phyloP scores from a whole-genome alignment of 208 protist genomes.

The Leishmania guyanensis region DNA sequence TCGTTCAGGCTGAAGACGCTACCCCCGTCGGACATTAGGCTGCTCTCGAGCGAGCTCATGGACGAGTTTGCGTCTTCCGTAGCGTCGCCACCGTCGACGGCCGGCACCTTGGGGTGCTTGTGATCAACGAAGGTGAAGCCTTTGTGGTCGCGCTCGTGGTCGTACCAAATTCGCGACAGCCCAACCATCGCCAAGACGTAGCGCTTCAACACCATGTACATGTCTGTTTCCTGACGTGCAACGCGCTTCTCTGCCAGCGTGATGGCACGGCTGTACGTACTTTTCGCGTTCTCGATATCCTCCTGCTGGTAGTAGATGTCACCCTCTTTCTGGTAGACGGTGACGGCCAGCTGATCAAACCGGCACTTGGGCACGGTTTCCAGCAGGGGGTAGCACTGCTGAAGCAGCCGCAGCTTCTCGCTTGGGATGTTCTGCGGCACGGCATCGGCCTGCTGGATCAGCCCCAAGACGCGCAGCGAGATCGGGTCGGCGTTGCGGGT shows the following conservation, averaged over 20 bases:
- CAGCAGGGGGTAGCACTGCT: conserved; percentile 69
- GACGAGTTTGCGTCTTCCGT: conserved; percentile 25
- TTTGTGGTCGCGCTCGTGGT: conserved; percentile 71
- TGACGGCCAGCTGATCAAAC: conserved; percentile 71
- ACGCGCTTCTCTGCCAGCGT: conserved; percentile 77
- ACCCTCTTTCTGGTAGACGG: conserved; percentile 82
- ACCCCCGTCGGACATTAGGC: conserved; percentile 44
- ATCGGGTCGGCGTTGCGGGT: conserved; percentile 53
- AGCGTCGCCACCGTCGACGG: conserved; percentile 24
- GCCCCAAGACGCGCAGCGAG: conserved; percentile 62
- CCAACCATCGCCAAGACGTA: conserved; percentile 86
- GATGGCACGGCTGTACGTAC: conserved; percentile 73
- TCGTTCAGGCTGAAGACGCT: conserved; percentile 83
- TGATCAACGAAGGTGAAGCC: conserved; percentile 64
- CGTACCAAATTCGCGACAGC: conserved; percentile 79
- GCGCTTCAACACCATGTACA: conserved; percentile 85
- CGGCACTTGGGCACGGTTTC: conserved; percentile 54
- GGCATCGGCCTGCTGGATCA: conserved; percentile 60
- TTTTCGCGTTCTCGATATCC: conserved; percentile 62
- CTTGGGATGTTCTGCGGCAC: conserved; percentile 39
- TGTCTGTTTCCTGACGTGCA: conserved; percentile 73
- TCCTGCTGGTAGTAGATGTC: conserved; percentile 61
- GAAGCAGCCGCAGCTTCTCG: conserved; percentile 57
- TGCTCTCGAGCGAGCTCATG: conserved; percentile 62
- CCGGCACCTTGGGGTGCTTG: conserved; percentile 32